A percentile compares a stretch with the other conserved stretches of the same genome.
Evolutionary conservation across 2,329 filamentous ascomycete species (phyloP).

Genomic region (Metarhizium brunneum): DNA sequence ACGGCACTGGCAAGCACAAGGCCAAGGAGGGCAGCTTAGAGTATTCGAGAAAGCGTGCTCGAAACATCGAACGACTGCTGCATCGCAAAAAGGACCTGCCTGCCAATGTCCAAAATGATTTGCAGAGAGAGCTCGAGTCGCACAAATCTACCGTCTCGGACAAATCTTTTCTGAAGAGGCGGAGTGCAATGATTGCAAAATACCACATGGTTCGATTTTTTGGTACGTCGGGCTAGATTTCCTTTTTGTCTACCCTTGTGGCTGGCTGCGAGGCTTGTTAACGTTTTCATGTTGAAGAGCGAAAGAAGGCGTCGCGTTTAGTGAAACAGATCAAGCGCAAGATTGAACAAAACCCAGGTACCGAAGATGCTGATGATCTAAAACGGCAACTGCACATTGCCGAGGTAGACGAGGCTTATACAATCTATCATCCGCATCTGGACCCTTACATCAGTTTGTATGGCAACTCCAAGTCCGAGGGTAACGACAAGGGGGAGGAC

Average conservation of each 20-base stretch:
- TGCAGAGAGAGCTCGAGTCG: constrained; percentile 62
- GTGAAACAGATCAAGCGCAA: constrained; percentile 56
- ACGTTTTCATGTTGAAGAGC: constrained; percentile 35
- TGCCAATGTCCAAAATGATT: constrained; percentile 56
- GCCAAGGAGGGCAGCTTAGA: constrained; percentile 41
- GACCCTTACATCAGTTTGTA: constrained; percentile 62
- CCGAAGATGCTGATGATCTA: constrained; percentile 41
- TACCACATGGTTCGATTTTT: constrained; percentile 84
- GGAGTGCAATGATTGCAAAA: constrained; percentile 62
- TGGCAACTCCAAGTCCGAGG: constrained; percentile 24
- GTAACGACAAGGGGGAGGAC: constrained; percentile 31
- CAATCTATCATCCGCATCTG: constrained; percentile 60
- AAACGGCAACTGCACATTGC: constrained; percentile 53
- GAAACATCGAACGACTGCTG: constrained; percentile 60
- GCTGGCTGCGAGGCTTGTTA: constrained; percentile 7
- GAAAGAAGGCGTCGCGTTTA: constrained; percentile 61
- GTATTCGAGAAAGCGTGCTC: constrained; percentile 61
- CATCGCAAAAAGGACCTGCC: constrained; percentile 53
- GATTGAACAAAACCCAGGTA: constrained; percentile 40
- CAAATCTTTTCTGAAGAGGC: constrained; percentile 49
- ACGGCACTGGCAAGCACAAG: constrained; percentile 27
- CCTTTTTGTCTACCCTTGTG: background rate
- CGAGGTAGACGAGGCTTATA: constrained; percentile 68
- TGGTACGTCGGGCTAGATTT: constrained; percentile 35
- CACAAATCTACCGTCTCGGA: constrained; percentile 55